Base-by-base conservation (phyloP, 2,329 filamentous ascomycete genomes). In the Cadophora sp. region DNA sequence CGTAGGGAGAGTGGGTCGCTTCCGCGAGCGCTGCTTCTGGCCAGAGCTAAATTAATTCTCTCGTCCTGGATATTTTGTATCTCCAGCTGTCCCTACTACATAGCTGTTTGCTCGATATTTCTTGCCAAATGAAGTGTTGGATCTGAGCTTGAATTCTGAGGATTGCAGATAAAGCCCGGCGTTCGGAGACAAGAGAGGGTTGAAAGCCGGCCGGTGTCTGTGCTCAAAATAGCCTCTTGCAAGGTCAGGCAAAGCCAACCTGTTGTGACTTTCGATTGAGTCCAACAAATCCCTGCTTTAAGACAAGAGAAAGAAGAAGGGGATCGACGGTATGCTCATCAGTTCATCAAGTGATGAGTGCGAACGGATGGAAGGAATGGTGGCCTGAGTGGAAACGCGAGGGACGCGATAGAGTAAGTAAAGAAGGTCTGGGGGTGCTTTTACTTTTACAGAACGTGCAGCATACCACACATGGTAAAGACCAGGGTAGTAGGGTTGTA, bases 181-280 rank as follows among this genome's bases (percentile, higher is more conserved):
- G 22, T 59, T 59, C 56, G 22, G 56, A 14, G 27, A 43, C 56
- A 59, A 53, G 29, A n/a, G 16, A 5, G 53, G 29, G 34, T 24
- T 27, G 4, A 59, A 26, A 59, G 56, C 34, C 56, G 56, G 51
- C 51, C 51, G 51, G 56, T 59, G 56, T 59, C 56, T 59, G 56
- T 59, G 56, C 56, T 59, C 34, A 37, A 59, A 43, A 59, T 59
- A 59, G 34, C 56, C 56, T 59, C 34, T 59, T 34, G 34, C 31
- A 37, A 40, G 4, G n/a, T 40, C 31, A 27, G 27, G 22, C 24
- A 3, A 59, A 40, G 56, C 11, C 51, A 29, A 31, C 51, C 22
- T n/a, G 53, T 22, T 22, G 1, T 58, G 29, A 59, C 29, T 58
- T 58, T 58, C n/a, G 19, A 1, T 34, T 2, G 4, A 14, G 22